Percentiles rank a stretch among this genome's conserved stretches.
Evolutionary conservation across 1,139 yeast species (phyloP).

Genomic region (Casaregolazyma suthepensis): DNA sequence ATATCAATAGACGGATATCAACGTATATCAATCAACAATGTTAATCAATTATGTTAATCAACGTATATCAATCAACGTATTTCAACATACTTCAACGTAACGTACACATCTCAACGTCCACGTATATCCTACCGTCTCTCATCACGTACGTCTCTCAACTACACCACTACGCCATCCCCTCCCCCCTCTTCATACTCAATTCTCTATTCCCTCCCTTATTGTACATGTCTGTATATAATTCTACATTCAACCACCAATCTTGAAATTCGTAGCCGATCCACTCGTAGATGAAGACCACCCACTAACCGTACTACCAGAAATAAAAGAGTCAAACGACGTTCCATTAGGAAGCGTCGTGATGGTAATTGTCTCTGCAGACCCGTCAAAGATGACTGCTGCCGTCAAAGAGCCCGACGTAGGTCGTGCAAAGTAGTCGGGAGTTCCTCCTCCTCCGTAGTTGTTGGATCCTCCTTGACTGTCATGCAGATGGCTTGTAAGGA

Average conservation of each 20-base stretch:
- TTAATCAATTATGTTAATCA: too few species aligned
- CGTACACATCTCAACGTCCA: too few species aligned
- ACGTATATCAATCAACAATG: too few species aligned
- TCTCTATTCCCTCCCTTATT: background rate
- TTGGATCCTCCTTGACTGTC: constrained; percentile 70
- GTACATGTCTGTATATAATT: background rate
- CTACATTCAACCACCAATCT: background rate
- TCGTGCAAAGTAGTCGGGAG: constrained; percentile 79
- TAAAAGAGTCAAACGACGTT: constrained; percentile 48
- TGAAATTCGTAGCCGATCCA: background rate
- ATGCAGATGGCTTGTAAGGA: constrained; percentile 78
- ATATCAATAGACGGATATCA: too few species aligned
- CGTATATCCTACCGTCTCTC: too few species aligned
- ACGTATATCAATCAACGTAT: too few species aligned
- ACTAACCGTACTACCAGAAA: constrained; percentile 37
- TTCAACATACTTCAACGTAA: too few species aligned
- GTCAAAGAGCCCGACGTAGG: constrained; percentile 72
- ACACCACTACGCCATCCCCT: background rate
- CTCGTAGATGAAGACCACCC: constrained; percentile 22
- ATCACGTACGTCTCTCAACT: too few species aligned
- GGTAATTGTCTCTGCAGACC: constrained; percentile 44
- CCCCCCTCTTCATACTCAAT: background rate
- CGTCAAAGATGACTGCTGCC: constrained; percentile 83
- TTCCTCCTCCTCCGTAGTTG: constrained; percentile 64
- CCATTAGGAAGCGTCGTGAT: constrained; percentile 54